A percentile compares a stretch with the other conserved stretches of the same genome.
These are phyloP conservation scores for Talaromyces rugulosus DNA, from an alignment of 2,329 filamentous ascomycete species.

Conservation along the genomic window DNA sequence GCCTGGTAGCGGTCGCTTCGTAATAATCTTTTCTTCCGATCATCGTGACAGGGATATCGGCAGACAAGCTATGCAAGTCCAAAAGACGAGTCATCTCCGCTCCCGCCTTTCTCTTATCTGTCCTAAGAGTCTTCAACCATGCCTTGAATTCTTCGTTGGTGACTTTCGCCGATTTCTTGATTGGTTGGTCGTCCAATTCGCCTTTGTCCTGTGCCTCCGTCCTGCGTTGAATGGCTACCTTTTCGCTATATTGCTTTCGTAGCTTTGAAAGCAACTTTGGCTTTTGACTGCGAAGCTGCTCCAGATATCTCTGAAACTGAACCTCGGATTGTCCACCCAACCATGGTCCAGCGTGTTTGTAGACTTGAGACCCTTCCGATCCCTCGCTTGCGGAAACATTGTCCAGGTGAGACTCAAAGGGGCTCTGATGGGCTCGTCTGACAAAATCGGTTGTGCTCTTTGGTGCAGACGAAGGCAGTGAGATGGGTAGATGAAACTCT, in stretches of 20 bases:
- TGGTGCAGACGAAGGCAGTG: constrained; percentile 35
- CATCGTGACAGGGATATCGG: constrained; percentile 32
- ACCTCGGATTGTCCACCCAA: constrained; percentile 52
- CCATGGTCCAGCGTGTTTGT: constrained; percentile 58
- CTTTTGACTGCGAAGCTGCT: constrained; percentile 40
- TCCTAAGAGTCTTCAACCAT: constrained; percentile 43
- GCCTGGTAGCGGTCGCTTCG: constrained; percentile 30
- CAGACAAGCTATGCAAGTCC: constrained; percentile 47
- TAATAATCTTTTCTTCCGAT: constrained; percentile 29
- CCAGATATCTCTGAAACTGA: constrained; percentile 52
- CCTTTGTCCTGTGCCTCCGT: constrained; percentile 40
- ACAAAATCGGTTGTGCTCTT: not conserved
- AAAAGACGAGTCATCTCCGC: constrained; percentile 53
- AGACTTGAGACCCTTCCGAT: constrained; percentile 39
- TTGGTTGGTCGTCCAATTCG: constrained; percentile 25
- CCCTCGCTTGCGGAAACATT: constrained; percentile 39
- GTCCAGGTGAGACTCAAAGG: constrained; percentile 41
- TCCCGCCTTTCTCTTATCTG: constrained; percentile 45
- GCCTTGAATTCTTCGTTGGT: constrained; percentile 44
- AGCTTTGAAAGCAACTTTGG: constrained; percentile 35
- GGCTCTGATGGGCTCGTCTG: constrained; percentile 28
- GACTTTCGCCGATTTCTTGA: constrained; percentile 23
- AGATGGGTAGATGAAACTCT: constrained; percentile 71
- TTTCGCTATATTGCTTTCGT: constrained; percentile 29
- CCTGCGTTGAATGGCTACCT: constrained; percentile 31